A percentile compares a stretch with the other conserved stretches of the same genome.
phyloP scores from a whole-genome alignment of 2,329 filamentous ascomycete species.

The Fusarium nematophilum region DNA sequence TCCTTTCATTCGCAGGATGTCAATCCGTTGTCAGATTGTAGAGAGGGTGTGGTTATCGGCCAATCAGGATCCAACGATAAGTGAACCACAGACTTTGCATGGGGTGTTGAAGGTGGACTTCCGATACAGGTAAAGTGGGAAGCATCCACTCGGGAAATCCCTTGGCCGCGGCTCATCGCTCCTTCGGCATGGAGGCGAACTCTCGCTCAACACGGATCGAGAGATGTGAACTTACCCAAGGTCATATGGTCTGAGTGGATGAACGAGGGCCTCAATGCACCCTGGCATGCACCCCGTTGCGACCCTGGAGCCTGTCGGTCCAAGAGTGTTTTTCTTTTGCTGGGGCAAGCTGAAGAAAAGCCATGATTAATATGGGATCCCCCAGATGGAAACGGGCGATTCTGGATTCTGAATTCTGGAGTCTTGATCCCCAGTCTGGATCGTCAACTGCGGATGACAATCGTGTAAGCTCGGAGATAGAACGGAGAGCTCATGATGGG shows the following conservation, averaged over 20 bases:
- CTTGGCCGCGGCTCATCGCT: constrained; percentile 21
- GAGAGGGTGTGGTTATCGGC: constrained; percentile 15
- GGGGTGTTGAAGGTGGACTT: constrained; percentile 34
- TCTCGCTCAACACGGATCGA: too few species aligned
- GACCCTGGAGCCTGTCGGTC: not conserved
- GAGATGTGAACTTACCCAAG: too few species aligned
- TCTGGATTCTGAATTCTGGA: not conserved
- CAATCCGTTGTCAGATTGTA: constrained; percentile 16
- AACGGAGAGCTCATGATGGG: constrained; percentile 16
- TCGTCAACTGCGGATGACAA: constrained; percentile 13
- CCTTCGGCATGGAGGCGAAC: constrained; percentile 7
- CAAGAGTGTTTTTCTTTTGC: not conserved
- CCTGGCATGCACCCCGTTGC: constrained; percentile 4
- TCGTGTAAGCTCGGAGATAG: constrained; percentile 35
- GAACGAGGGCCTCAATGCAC: constrained; percentile 7
- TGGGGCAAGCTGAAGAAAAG: constrained; percentile 16
- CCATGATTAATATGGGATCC: constrained; percentile 6
- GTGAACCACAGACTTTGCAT: constrained; percentile 34
- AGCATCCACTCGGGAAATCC: constrained; percentile 21
- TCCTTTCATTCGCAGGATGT: not conserved
- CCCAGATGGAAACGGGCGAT: constrained; percentile 9
- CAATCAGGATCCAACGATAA: constrained; percentile 33
- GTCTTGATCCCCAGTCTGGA: constrained; percentile 7
- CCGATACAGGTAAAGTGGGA: constrained; percentile 37
- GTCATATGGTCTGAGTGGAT: too few species aligned